phyloP scores from a whole-genome alignment of 1,284 basidiomycete genomes.

The Coriolopsis trogii region DNA sequence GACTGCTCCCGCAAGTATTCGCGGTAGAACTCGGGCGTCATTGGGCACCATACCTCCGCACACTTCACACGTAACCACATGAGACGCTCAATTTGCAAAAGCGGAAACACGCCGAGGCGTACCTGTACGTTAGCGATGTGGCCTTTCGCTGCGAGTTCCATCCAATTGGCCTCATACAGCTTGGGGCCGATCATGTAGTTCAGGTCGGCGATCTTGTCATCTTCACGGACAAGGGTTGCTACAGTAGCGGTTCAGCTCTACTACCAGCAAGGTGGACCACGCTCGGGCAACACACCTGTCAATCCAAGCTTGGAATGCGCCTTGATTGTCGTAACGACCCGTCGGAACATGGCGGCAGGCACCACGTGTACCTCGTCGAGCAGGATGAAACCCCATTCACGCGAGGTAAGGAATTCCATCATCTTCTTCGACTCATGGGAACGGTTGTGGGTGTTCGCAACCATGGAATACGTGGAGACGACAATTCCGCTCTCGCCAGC shows the following conservation, averaged over 20 bases:
- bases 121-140: slow-evolving; percentile 99
- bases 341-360: slow-evolving; percentile 94
- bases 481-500: slow-evolving; percentile 94
- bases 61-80: slow-evolving; percentile 55
- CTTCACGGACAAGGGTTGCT: slow-evolving; percentile 98
- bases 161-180: slow-evolving; percentile 99
- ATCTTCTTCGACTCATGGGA: slow-evolving; percentile 98
- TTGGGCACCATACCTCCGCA: slow-evolving; percentile 99
- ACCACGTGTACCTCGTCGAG: slow-evolving; percentile 98
- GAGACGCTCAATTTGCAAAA: neutral
- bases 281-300: slow-evolving; percentile 59
- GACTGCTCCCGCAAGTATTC: slow-evolving; percentile 95
- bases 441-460: slow-evolving; percentile 94
- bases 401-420: slow-evolving; percentile 95
- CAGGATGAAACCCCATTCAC: slow-evolving; percentile 95
- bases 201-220: slow-evolving; percentile 98
- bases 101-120: slow-evolving; percentile 26
- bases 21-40: slow-evolving; percentile 99
- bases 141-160: slow-evolving; percentile 99
- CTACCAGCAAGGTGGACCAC: neutral
- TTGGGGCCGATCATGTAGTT: slow-evolving; percentile 99
- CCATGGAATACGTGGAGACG: slow-evolving; percentile 98
- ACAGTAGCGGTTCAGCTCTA: slow-evolving; percentile 9
- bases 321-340: slow-evolving; percentile 96
- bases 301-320: slow-evolving; percentile 96